Base-by-base conservation (phyloP, 108 stramenopile species). In the Thalassiosira profunda region DNA sequence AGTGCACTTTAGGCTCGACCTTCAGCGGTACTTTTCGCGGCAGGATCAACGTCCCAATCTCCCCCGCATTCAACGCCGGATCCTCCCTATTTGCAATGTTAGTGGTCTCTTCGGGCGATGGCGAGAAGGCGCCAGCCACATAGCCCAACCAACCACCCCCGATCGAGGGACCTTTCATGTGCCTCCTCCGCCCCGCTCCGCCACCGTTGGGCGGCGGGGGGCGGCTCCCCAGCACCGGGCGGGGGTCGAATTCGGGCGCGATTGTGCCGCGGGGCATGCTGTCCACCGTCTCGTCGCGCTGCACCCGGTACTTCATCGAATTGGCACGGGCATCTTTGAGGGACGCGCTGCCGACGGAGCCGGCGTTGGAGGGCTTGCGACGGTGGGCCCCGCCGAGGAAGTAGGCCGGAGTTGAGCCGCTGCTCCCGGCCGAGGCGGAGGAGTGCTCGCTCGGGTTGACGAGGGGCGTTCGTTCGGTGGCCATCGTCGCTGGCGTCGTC, bases 1-100 rank as follows among this genome's bases (percentile, higher is more conserved):
- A 61, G 41, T 75, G 55, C 31, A 68, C 73, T 65, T 76, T 80
- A 33, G 93, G 93, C 45, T 94, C 93, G 11, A 94, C 77, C 67
- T 87, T 88, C 26, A 81, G 41, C 26, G 86, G 86, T 9, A 79
- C 74, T 52, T 82, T 80, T 24, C 79, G 33, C 1, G 65, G 72
- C 24, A 80, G 31, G n/a, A 80, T 37, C 0, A 80, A 31, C 12
- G 73, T 74, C 17, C 79, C 79, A 1, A 80, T 29, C 25, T 67
- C 71, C 0, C 46, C 71, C 9, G 46, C 11, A 21, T 48, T 24
- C 12, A 30, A 24, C 18, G 45, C 68, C n/a, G 47, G 21, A 49
- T 47, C 54, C 24, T 57, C 55, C 23, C 52, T 34, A 20, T 7
- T 41, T 29, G 24, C 55, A 57, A 23, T 31, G 7, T 7, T 6